A percentile compares a stretch with the other conserved stretches of the same genome.
Conservation (phyloP, 2,329 filamentous ascomycete genomes). For the Monosporascus cannonballus region DNA sequence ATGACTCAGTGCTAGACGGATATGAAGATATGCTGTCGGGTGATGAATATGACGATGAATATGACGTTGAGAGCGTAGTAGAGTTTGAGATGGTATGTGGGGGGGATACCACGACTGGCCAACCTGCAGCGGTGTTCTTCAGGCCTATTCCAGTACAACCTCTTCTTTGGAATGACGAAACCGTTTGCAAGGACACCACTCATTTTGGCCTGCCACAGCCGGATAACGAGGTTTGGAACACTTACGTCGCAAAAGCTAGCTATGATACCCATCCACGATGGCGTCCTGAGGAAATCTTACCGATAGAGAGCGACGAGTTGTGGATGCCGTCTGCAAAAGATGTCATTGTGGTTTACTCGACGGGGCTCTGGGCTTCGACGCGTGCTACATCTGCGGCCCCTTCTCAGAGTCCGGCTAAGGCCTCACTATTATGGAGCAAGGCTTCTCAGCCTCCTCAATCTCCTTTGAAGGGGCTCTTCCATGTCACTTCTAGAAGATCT, state of each 20-base stretch:
- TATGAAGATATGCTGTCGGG: slow-evolving; percentile 29
- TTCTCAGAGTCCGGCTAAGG: background rate
- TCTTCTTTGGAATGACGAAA: slow-evolving; percentile 15
- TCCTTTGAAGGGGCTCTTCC: slow-evolving; percentile 19
- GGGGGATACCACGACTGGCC: slow-evolving; percentile 21
- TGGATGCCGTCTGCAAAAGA: slow-evolving; percentile 1
- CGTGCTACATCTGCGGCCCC: background rate
- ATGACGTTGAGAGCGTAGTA: slow-evolving; percentile 12
- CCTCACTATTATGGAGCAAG: slow-evolving; percentile 12
- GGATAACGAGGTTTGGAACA: slow-evolving; percentile 2
- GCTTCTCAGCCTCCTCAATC: slow-evolving; percentile 2
- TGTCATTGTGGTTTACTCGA: background rate
- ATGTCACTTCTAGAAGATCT: slow-evolving; percentile 12
- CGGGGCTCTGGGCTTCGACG: background rate
- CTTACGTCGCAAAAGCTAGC: background rate
- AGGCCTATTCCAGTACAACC: background rate
- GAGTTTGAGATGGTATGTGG: slow-evolving; percentile 19
- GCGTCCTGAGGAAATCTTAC: background rate
- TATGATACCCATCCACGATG: background rate
- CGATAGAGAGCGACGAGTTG: slow-evolving; percentile 2
- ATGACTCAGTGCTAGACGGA: slow-evolving; percentile 24
- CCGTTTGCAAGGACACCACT: slow-evolving; percentile 1
- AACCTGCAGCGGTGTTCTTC: slow-evolving; percentile 18
- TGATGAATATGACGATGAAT: slow-evolving; percentile 18
- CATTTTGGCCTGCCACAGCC: slow-evolving; percentile 14